Evolutionary conservation across 202 grass and related monocot species (phyloP), one percentile per base, ranked within the genome.

Genomic region (Schoenoplectus tabernaemontani): DNA sequence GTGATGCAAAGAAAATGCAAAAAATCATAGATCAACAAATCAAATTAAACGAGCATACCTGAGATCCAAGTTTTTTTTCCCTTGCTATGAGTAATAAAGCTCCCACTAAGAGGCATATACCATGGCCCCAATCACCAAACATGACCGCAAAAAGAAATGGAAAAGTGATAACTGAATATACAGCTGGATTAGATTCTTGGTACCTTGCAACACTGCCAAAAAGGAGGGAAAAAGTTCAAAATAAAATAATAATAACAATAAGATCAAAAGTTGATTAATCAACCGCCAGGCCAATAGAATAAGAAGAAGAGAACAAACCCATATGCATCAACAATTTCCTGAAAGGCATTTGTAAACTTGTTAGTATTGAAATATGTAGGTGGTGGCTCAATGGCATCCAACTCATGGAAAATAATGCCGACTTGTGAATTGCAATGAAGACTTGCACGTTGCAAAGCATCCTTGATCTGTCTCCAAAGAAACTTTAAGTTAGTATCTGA

Each of bases 41-140:
- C 44, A 28, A 62, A 38, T 86, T 83, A 81, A 44, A 20, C 69
- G 48, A 85, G 28, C 59, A 67, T 81, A 99, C 96, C 92, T 99
- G 90, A 71, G 92, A 99, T 53, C 86, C 86, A 72, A 99, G 90
- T 86, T 91, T 99, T 72, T 99, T 99, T 84, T 99, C 96, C 47
- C 87, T 86, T 79, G 92, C 74, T 86, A 99, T 99, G 76, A 99
- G 90, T 78, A 99, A 24, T 83, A 95, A 86, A 85, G 96, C 88
- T 86, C 92, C 96, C 47, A 99, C 51, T 79, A 99, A 86, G 53
- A 99, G 79, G 79, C 96, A 99, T 86, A 99, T 93, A 74, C 96
- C 96, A 91, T 99, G 96, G 42, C 96, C 96, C 96, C 96, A 99
- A 86, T 99, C 96, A 86, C 96, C 96, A 88, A 99, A 99, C 96